Conservation (phyloP, 371 early-diverging fungal genomes). For the Paraphysoderma sedebokerense region DNA sequence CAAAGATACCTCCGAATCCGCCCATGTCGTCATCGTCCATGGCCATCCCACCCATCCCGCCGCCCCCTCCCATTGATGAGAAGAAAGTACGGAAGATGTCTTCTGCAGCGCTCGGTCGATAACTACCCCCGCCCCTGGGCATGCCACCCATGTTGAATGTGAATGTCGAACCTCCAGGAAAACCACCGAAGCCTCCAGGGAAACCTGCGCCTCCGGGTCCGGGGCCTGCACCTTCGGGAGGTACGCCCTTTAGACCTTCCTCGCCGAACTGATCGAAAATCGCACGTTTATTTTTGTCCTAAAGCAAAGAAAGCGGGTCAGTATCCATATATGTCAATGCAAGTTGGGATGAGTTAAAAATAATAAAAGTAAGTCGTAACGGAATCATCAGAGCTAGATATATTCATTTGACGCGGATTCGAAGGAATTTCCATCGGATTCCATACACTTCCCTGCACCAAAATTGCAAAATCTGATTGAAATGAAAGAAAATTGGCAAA, state of each 20-base stretch:
- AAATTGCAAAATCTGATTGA: neutral
- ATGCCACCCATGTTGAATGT: conserved; percentile 28
- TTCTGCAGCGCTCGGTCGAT: conserved; percentile 74
- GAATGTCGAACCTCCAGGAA: conserved; percentile 32
- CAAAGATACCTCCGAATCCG: conserved; percentile 24
- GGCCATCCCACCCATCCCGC: conserved; percentile 28
- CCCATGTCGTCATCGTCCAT: conserved; percentile 27
- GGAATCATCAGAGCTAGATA: neutral
- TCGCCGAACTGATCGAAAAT: conserved; percentile 34
- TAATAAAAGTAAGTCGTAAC: neutral
- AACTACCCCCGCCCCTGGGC: conserved; percentile 29
- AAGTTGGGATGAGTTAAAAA: neutral
- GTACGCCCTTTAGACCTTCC: conserved; percentile 60
- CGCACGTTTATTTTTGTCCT: conserved; percentile 2
- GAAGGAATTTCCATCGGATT: neutral
- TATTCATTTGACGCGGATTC: neutral
- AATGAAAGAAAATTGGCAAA: neutral
- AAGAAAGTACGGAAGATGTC: conserved; percentile 85
- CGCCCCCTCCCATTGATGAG: conserved; percentile 40
- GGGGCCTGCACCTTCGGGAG: conserved; percentile 10
- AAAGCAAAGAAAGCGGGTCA: neutral
- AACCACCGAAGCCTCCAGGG: conserved; percentile 20
- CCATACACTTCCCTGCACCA: neutral
- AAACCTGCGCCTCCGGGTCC: conserved; percentile 22
- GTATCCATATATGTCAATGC: too few species aligned